Evolutionary conservation across 176 grass and related monocot species (phyloP), one percentile per base, ranked within the genome.

Genomic region (Areca catechu): DNA sequence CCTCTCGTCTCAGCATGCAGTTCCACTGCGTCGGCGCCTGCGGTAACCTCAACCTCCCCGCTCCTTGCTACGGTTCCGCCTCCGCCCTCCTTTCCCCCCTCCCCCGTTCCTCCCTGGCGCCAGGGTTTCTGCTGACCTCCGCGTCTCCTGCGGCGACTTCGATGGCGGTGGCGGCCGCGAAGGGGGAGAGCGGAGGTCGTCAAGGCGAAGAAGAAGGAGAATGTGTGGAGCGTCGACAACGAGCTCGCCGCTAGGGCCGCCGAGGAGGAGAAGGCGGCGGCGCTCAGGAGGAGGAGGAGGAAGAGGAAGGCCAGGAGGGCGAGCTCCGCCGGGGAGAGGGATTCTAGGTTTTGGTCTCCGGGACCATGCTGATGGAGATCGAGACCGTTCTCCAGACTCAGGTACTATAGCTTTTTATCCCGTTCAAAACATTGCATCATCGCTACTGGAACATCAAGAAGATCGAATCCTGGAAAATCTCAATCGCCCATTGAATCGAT

Each of bases 311-410:
- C 64, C 53, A 37, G 58, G 24, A 20, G 70, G 18, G 68, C 61
- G 51, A 63, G 68, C 20, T 58, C 73, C 4, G 6, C 61, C 2
- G 68, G 54, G 58, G 74, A 70, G 73, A 84, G 61, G 48, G 74
- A 85, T 22, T 76, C 65, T 19, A 77, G 69, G 66, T 98, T 83
- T 56, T 88, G 53, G 78, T 92, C 50, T 98, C 93, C 15, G 75
- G 93, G 6, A 63, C 83, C 50, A 98, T 98, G 93, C 75, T 98
- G 1, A 56, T 92, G 79, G 87, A 98, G 71, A 72, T 98, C 65
- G 93, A 98, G 80, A 83, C 72, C 4, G 84, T 98, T 61, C 87
- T 98, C 30, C 93, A 98, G 29, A 85, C 93, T 24, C 87, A 98
- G 93, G 87, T 92, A 24, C 6, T 17, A 4, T 6, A 15, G 20